These are phyloP conservation scores for Stagonosporopsis cucurbitacearum DNA, from an alignment of 2,329 filamentous ascomycete species.

Conservation along the genomic window DNA sequence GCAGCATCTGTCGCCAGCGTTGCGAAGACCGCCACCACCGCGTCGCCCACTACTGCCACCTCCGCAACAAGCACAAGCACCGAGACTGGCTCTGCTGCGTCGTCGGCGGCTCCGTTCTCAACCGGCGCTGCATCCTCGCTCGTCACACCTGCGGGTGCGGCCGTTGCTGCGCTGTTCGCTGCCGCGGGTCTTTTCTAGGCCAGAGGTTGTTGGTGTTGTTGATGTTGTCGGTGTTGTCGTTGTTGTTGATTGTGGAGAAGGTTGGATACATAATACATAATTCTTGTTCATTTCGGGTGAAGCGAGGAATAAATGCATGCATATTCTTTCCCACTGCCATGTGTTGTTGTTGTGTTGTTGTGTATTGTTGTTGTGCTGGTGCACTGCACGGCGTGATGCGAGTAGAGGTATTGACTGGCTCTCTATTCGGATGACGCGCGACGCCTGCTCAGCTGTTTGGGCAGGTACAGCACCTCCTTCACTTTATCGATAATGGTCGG, in stretches of 20 bases:
- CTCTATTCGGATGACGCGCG: neutral
- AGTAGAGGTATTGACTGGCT: too few species aligned
- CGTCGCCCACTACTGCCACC: slow-evolving; percentile 11
- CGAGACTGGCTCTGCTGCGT: slow-evolving; percentile 5
- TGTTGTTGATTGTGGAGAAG: neutral
- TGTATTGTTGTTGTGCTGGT: neutral
- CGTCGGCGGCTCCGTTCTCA: slow-evolving; percentile 21
- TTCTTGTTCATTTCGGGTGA: neutral
- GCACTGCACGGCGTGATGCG: neutral
- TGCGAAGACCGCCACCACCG: slow-evolving; percentile 25
- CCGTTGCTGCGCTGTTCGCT: slow-evolving; percentile 34
- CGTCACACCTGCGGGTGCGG: slow-evolving; percentile 27
- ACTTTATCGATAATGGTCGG: neutral
- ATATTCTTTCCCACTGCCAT: too few species aligned
- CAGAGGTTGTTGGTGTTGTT: neutral
- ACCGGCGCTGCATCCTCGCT: slow-evolving; percentile 25
- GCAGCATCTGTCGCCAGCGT: slow-evolving; percentile 27
- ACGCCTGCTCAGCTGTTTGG: neutral
- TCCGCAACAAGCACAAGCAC: slow-evolving; percentile 14
- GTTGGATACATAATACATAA: slow-evolving; percentile 11
- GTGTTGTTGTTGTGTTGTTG: too few species aligned
- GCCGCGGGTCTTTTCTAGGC: slow-evolving; percentile 27
- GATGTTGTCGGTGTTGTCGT: too few species aligned
- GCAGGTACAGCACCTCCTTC: neutral
- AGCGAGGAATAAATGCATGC: too few species aligned